Evolutionary conservation across 108 stramenopile species (phyloP).

Genomic region (Cylindrotheca fusiformis): DNA sequence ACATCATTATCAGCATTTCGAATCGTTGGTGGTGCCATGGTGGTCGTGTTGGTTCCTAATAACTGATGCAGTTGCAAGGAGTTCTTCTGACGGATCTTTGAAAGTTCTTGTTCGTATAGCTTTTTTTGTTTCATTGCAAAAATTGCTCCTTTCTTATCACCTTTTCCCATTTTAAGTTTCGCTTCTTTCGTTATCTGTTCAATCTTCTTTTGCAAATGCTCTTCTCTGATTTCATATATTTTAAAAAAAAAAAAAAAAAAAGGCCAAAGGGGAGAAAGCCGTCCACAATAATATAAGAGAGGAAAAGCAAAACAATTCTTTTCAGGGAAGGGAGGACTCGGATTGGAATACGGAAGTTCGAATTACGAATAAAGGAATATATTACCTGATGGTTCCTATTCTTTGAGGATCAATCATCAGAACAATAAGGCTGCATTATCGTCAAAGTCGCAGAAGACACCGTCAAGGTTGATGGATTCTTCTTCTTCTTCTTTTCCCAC

Average conservation of each 20-base stretch:
- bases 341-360: constrained; percentile 14
- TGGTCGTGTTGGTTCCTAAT: constrained; percentile 92
- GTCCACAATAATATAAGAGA: no score
- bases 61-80: constrained; percentile 90
- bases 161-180: constrained; percentile 91
- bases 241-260: no score
- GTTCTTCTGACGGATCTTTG: constrained; percentile 95
- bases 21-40: constrained; percentile 81
- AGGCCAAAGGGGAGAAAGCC: no score
- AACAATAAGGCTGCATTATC: no score
- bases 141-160: constrained; percentile 95
- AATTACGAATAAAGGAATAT: constrained; percentile 54
- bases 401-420: constrained; percentile 45
- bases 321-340: constrained; percentile 2
- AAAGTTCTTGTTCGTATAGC: constrained; percentile 92
- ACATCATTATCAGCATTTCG: constrained; percentile 85
- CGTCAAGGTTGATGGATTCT: constrained; percentile 33
- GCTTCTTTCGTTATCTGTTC: constrained; percentile 81
- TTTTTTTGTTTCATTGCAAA: constrained; percentile 97
- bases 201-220: constrained; percentile 73
- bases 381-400: constrained; percentile 80
- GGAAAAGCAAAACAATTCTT: no score
- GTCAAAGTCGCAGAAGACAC: constrained; percentile 39
- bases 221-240: constrained; percentile 41
- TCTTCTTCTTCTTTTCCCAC: no score